Evolutionary conservation across 108 stramenopile species (phyloP), one percentile per base, ranked within the genome.

Genomic region (Phaeodactylum tricornutum): DNA sequence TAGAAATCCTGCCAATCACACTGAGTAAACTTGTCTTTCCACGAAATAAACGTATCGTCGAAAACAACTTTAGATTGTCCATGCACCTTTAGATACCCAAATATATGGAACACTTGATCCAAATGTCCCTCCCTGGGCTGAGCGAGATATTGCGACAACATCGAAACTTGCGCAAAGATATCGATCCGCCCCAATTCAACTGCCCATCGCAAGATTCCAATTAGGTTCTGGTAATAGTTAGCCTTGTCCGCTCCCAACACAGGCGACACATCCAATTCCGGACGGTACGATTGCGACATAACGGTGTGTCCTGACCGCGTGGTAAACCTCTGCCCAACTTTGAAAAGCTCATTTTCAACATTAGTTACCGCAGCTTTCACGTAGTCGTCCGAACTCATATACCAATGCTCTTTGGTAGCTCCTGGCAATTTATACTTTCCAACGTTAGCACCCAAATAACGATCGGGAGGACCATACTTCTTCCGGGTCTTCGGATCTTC

Each of bases 121-220:
- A 77, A 26, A 32, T 76, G 74, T 20, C 25, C 62, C 66, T 4
- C 50, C 59, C 69, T 38, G 7, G 71, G 65, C 28, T 40, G 25
- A 2, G 68, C 71, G 2, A 45, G 29, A 44, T 55, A 48, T n/a
- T 54, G 53, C 16, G 71, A 50, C 28, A 77, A 15, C 39, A 71
- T 50, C 23, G 70, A 67, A 0, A 68, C 62, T 36, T 67, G 61
- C 16, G 31, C 42, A 22, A 24, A 29, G 14, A 77, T 67, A 39
- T 77, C 67, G 19, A 69, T 29, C 24, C 69, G 31, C 29, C 71
- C 64, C 3, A 73, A 27, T 30, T 78, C 69, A 20, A 69, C 64
- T 29, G 59, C 55, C 71, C 72, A 78, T 25, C 66, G 46, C 1
- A 71, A 36, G 1, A 67, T 39, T 6, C 73, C 68, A 38, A 75